Evolutionary conservation across 352 stramenopile species (phyloP), one percentile per base, ranked within the genome.

Genomic region (Ophiocytium majus): DNA sequence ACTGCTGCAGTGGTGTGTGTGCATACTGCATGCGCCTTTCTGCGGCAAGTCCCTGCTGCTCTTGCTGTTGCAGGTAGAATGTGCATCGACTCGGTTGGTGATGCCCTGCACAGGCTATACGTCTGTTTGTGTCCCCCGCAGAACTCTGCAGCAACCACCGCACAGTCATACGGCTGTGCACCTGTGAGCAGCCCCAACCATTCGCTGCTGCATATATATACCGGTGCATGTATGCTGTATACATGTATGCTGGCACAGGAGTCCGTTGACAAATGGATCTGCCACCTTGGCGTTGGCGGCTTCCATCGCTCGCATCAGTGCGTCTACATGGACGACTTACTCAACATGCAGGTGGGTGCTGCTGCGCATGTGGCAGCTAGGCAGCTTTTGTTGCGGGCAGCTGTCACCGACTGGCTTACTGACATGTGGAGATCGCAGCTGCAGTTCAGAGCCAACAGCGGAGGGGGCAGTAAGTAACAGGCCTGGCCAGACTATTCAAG

Each of bases 251-350:
- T 57, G 43, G 43, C 43, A 80, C 36, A 76, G 28, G 75, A 17
- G 28, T 81, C 17, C 0, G 83, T 82, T 36, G 86, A 90, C 76
- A 34, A 84, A 66, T 89, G 82, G 71, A 89, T 91, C 50, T 89
- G 86, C 57, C 89, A 92, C 80, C 35, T 92, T 17, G 90, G 90
- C 28, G 89, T 92, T 0, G 90, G 90, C 36, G 89, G 89, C 19
- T 92, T 92, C 84, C 88, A 91, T 76, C 89, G 90, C 64, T 83
- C 71, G 9, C 90, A 92, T 81, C 85, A 91, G 81, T 88, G 89
- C 50, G 81, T 87, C 19, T 91, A 91, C 84, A 88, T 87, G 81
- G 80, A 91, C 64, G 83, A 91, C 74, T 82, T 91, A 32, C 82
- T 91, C 9, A 81, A 89, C 50, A 43, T 85, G 57, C 66, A 50